Evolutionary conservation across 2,329 filamentous ascomycete species (phyloP).

Genomic region (Canariomyces notabilis): DNA sequence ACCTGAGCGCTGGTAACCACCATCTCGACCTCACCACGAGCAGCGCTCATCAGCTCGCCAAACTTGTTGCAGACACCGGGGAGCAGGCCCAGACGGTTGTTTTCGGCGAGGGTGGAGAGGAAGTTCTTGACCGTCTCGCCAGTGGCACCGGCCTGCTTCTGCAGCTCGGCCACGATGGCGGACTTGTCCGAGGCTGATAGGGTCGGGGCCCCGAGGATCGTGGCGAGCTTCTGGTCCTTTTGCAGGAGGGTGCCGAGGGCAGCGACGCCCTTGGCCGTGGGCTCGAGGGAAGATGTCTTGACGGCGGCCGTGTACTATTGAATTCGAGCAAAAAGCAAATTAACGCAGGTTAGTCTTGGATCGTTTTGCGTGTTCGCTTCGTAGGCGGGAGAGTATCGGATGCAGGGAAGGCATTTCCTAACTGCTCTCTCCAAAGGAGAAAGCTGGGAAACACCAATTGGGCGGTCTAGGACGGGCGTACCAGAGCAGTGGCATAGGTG

Average conservation of each 20-base stretch:
- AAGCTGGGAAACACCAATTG: conserved; percentile 19
- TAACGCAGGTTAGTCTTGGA: conserved; percentile 33
- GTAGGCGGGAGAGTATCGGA: too few species aligned
- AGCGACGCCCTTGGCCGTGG: conserved; percentile 73
- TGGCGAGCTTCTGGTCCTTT: conserved; percentile 75
- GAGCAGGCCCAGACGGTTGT: conserved; percentile 87
- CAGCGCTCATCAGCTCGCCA: conserved; percentile 75
- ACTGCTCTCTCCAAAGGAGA: neutral
- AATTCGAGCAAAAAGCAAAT: conserved; percentile 29
- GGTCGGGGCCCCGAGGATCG: conserved; percentile 75
- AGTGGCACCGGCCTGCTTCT: conserved; percentile 70
- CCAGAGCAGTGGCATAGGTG: conserved; percentile 97
- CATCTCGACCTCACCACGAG: conserved; percentile 90
- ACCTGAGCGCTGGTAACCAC: conserved; percentile 86
- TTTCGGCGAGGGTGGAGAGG: conserved; percentile 82
- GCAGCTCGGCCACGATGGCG: conserved; percentile 78
- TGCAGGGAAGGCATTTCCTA: too few species aligned
- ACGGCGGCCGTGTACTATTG: conserved; percentile 87
- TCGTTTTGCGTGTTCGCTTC: too few species aligned
- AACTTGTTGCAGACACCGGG: conserved; percentile 86
- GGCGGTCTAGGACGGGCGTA: conserved; percentile 48
- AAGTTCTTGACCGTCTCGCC: conserved; percentile 93
- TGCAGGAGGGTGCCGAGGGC: conserved; percentile 67
- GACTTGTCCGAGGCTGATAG: conserved; percentile 76
- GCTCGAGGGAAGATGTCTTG: conserved; percentile 81